A percentile compares a stretch with the other conserved stretches of the same genome.
phyloP scores from a whole-genome alignment of 2,329 filamentous ascomycete genomes.

The Pleoardoris graminearum region DNA sequence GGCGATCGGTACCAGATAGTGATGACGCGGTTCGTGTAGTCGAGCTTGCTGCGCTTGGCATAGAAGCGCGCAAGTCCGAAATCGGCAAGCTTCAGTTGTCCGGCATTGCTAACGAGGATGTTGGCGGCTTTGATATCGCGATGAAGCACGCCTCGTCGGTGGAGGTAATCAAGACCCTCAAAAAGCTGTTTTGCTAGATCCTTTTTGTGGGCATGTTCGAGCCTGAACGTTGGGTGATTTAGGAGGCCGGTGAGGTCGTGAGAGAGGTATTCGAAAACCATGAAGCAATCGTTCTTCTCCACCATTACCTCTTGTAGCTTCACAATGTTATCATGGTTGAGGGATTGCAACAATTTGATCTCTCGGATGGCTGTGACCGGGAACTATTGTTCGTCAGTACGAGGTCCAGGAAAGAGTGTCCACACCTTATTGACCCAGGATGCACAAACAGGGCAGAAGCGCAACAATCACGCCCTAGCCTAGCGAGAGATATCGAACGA shows the following conservation, averaged over 20 bases:
- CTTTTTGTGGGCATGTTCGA: conserved; percentile 86
- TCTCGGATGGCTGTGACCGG: conserved; percentile 89
- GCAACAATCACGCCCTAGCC: too few species aligned
- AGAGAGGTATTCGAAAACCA: conserved; percentile 98
- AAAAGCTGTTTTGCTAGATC: conserved; percentile 92
- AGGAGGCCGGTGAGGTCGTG: conserved; percentile 94
- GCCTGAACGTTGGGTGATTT: conserved; percentile 88
- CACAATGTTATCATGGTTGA: conserved; percentile 81
- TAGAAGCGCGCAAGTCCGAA: conserved; percentile 97
- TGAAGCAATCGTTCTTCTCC: conserved; percentile 97
- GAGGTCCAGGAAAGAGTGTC: too few species aligned
- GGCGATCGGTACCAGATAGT: conserved; percentile 99
- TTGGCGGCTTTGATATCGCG: conserved; percentile 98
- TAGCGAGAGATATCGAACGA: too few species aligned
- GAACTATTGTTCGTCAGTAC: conserved; percentile 56
- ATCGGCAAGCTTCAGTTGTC: conserved; percentile 88
- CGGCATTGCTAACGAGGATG: conserved; percentile 88
- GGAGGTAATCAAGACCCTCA: conserved; percentile 89
- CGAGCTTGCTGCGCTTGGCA: conserved; percentile 84
- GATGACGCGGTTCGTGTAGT: conserved; percentile 98
- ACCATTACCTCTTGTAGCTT: conserved; percentile 93
- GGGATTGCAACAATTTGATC: conserved; percentile 86
- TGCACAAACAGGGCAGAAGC: too few species aligned
- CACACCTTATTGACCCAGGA: too few species aligned
- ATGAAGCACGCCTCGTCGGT: conserved; percentile 89